A percentile compares a stretch with the other conserved stretches of the same genome.
These are phyloP conservation scores for Citrus medica DNA, from an alignment of 345 rosid genomes.

Conservation along the genomic window DNA sequence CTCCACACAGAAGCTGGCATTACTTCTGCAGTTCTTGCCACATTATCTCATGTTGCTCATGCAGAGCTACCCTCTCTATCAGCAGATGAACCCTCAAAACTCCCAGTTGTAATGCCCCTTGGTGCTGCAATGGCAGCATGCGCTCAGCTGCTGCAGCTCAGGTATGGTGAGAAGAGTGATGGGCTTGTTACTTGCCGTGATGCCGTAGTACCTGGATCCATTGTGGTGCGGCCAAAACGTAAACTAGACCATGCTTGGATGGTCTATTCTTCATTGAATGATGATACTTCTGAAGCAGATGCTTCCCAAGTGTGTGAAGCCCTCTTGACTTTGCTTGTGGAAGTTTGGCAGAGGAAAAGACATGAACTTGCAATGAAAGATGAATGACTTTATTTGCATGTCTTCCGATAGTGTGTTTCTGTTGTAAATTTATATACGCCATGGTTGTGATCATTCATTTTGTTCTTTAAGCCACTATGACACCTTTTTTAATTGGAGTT, in stretches of 20 bases:
- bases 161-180: conserved; percentile 89
- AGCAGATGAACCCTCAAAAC: conserved; percentile 51
- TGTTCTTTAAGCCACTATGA: not conserved
- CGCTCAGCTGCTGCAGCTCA: conserved; percentile 73
- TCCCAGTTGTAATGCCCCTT: conserved; percentile 85
- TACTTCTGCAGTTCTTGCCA: conserved; percentile 70
- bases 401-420: not conserved
- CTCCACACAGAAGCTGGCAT: conserved; percentile 89
- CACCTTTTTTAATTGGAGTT: conserved; percentile 4
- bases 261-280: conserved; percentile 87
- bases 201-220: conserved; percentile 93
- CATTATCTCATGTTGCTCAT: conserved; percentile 86
- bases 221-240: conserved; percentile 76
- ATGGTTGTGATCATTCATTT: not conserved
- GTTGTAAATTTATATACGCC: not conserved
- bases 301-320: conserved; percentile 95
- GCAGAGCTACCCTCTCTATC: conserved; percentile 72
- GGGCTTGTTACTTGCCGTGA: conserved; percentile 88
- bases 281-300: conserved; percentile 59
- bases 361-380: conserved; percentile 31
- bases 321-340: conserved; percentile 75
- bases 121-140: conserved; percentile 99
- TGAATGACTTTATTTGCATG: conserved; percentile 14
- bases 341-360: conserved; percentile 56
- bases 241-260: conserved; percentile 97